Evolutionary conservation across 495 filamentous ascomycete genomes (phyloP).

Genomic region (Massariosphaeria phaeospora): DNA sequence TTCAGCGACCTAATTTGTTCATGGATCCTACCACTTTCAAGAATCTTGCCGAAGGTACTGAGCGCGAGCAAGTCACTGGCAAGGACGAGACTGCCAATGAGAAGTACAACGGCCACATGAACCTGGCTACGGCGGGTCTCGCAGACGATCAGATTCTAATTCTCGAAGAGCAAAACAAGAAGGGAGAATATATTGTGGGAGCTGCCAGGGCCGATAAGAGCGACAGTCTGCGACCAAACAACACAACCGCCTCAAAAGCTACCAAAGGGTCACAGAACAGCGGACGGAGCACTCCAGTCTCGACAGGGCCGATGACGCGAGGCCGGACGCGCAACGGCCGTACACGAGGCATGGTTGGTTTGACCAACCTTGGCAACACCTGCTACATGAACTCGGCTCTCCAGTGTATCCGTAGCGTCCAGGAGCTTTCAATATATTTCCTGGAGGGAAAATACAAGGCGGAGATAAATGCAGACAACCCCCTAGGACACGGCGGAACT

Average conservation of each 20-base stretch:
- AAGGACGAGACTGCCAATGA: conserved; percentile 68
- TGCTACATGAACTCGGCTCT: conserved; percentile 99
- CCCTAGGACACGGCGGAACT: conserved; percentile 73
- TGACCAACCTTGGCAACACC: conserved; percentile 90
- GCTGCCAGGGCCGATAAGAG: conserved; percentile 34
- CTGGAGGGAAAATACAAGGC: conserved; percentile 63
- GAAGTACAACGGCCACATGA: conserved; percentile 72
- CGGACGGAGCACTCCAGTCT: conserved; percentile 63
- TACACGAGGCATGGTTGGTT: conserved; percentile 66
- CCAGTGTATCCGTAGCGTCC: conserved; percentile 85
- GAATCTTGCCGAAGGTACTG: conserved; percentile 58
- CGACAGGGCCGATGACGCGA: conserved; percentile 52
- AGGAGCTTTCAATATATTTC: conserved; percentile 90
- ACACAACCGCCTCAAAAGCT: conserved; percentile 39
- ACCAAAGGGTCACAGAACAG: conserved; percentile 38
- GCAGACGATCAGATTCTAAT: conserved; percentile 64
- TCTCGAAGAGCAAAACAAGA: conserved; percentile 66
- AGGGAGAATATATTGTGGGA: conserved; percentile 62
- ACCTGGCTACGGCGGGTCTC: conserved; percentile 59
- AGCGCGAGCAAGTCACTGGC: conserved; percentile 63
- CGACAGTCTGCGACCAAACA: conserved; percentile 42
- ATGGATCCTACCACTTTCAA: conserved; percentile 69
- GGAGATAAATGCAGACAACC: conserved; percentile 80
- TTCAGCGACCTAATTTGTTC: conserved; percentile 52
- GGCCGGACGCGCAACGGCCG: conserved; percentile 63